Conservation (phyloP, 2,329 filamentous ascomycete genomes). For the Penicillium brevicompactum region DNA sequence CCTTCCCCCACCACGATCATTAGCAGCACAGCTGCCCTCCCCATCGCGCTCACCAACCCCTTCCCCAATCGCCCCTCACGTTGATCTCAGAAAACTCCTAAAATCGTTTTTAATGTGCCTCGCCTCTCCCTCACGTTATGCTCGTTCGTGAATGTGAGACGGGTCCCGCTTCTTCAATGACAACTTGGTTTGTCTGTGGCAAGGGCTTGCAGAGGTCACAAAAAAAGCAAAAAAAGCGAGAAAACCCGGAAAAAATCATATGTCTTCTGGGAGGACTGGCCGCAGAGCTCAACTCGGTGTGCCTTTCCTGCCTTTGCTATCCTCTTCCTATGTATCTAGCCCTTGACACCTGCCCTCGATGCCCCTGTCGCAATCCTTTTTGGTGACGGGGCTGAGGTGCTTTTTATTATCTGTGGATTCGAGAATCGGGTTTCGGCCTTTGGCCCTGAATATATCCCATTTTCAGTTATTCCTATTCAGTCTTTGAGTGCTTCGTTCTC, state of each 20-base stretch:
- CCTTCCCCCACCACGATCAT: slow-evolving; percentile 24
- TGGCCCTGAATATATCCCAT: slow-evolving; percentile 10
- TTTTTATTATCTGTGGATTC: slow-evolving; percentile 19
- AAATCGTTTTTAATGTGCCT: slow-evolving; percentile 29
- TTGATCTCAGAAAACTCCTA: background rate
- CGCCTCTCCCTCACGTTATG: slow-evolving; percentile 1
- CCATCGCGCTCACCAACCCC: slow-evolving; percentile 5
- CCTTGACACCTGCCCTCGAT: slow-evolving; percentile 4
- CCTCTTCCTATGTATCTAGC: slow-evolving; percentile 23
- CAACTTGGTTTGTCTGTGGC: background rate
- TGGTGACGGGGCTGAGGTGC: slow-evolving; percentile 6
- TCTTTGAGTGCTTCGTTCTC: background rate
- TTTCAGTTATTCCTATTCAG: background rate
- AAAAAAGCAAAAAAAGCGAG: slow-evolving; percentile 32
- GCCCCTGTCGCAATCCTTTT: background rate
- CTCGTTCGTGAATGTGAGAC: background rate
- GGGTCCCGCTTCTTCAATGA: slow-evolving; percentile 2
- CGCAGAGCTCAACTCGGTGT: slow-evolving; percentile 21
- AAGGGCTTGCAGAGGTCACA: slow-evolving; percentile 17
- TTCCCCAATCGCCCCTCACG: background rate
- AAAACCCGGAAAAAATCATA: slow-evolving; percentile 28
- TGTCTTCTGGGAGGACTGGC: slow-evolving; percentile 19
- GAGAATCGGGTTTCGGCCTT: slow-evolving; percentile 6
- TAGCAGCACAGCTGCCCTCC: slow-evolving; percentile 18
- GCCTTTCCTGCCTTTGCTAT: slow-evolving; percentile 16